Conservation (phyloP, 2,329 filamentous ascomycete genomes). For the Coleophoma crateriformis region DNA sequence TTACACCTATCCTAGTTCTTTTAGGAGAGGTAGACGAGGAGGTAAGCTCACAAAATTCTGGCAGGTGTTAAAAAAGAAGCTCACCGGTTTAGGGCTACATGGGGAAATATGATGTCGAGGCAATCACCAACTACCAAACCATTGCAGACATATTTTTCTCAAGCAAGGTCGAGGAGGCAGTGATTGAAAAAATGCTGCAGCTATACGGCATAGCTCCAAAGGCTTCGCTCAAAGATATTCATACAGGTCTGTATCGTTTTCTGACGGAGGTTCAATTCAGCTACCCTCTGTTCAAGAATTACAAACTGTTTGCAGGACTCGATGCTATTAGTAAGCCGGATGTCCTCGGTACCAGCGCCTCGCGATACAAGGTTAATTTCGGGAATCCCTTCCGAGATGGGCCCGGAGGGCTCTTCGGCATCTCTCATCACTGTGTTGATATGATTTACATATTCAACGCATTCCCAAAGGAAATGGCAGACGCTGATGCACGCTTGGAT, state of each 20-base stretch:
- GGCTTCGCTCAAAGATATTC: neutral
- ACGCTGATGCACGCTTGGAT: neutral
- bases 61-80: too few species aligned
- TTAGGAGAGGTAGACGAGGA: conserved; percentile 3
- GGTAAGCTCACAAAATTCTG: neutral
- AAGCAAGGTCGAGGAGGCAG: neutral
- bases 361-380: conserved; percentile 3
- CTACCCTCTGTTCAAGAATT: neutral
- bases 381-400: conserved; percentile 4
- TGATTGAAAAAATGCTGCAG: neutral
- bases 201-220: neutral
- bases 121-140: neutral
- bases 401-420: neutral
- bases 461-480: conserved; percentile 1
- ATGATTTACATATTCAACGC: conserved; percentile 6
- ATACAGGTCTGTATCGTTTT: neutral
- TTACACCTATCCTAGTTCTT: neutral
- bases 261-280: conserved; percentile 3
- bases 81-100: neutral
- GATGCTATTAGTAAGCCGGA: neutral
- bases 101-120: neutral
- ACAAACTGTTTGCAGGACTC: neutral
- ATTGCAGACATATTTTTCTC: neutral
- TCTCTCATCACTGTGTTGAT: conserved; percentile 6
- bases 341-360: neutral